Percentiles rank a stretch among this genome's conserved stretches.
phyloP scores from a whole-genome alignment of 345 rosid species.

The Dovyalis caffra region DNA sequence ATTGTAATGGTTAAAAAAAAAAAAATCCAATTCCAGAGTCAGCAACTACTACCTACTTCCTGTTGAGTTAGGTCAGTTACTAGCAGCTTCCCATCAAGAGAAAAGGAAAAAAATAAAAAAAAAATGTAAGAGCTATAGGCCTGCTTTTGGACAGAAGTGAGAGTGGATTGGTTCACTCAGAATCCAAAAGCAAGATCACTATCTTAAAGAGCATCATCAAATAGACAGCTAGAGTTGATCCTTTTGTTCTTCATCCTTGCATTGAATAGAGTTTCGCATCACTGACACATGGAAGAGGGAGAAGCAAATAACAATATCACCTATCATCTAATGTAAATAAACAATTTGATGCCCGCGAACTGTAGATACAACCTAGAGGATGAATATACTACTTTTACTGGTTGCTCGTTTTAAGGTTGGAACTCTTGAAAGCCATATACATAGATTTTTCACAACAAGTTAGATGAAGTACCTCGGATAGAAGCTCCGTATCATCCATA shows the following conservation, averaged over 20 bases:
- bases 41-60: neutral
- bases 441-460: neutral
- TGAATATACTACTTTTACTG: neutral
- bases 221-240: neutral
- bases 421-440: neutral
- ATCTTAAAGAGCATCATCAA: neutral
- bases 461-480: slow-evolving; percentile 70
- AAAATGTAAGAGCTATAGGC: neutral
- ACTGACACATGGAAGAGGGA: neutral
- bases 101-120: neutral
- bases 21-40: neutral
- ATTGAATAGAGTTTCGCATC: neutral
- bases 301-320: slow-evolving; percentile 4
- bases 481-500: slow-evolving; percentile 96
- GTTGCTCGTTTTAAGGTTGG: neutral
- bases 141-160: neutral
- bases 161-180: neutral
- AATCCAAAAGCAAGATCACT: neutral
- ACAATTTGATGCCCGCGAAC: neutral
- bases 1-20: too few species aligned
- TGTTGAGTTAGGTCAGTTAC: neutral
- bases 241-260: neutral
- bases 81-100: neutral
- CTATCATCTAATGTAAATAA: neutral
- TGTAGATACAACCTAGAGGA: neutral